These are phyloP conservation scores for Escallonia herrerae DNA, from an alignment of 129 eudicot genomes.

Conservation along the genomic window DNA sequence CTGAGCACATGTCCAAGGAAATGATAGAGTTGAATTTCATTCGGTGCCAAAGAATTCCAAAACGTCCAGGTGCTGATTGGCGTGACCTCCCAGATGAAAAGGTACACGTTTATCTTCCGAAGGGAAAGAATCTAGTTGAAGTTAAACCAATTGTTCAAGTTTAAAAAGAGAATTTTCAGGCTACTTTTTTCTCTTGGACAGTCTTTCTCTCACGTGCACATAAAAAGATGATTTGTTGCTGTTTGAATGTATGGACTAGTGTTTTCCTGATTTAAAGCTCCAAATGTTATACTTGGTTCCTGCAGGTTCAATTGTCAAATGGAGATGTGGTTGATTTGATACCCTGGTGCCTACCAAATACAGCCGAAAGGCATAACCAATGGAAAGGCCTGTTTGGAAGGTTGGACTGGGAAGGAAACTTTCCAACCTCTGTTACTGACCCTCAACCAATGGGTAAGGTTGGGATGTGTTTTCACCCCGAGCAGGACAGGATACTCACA, in stretches of 20 bases:
- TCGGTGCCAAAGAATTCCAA: slow-evolving; percentile 60
- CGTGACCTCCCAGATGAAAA: slow-evolving; percentile 59
- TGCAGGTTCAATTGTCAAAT: slow-evolving; percentile 47
- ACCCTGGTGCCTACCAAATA: slow-evolving; percentile 68
- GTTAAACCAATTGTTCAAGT: too few relatives aligned
- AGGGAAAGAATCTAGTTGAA: background rate
- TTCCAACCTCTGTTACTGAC: slow-evolving; percentile 68
- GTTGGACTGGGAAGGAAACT: slow-evolving; percentile 82
- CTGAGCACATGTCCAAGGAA: slow-evolving; percentile 71
- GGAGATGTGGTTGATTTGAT: slow-evolving; percentile 61
- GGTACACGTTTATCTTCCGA: slow-evolving; percentile 16
- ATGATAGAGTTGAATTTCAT: slow-evolving; percentile 64
- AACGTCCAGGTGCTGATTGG: slow-evolving; percentile 75
- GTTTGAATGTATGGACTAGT: background rate
- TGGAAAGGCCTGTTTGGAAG: slow-evolving; percentile 78
- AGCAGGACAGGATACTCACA: slow-evolving; percentile 63
- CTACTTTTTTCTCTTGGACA: too few relatives aligned
- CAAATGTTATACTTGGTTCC: background rate
- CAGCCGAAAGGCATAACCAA: slow-evolving; percentile 71
- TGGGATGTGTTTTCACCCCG: slow-evolving; percentile 83
- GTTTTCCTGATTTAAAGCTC: too few relatives aligned
- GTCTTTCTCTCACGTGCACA: background rate
- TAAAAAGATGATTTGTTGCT: background rate
- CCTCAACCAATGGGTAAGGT: slow-evolving; percentile 86
- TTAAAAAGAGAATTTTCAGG: too few relatives aligned